Evolutionary conservation across 768 basidiomycete genomes (phyloP).

Genomic region (Tylopilus vinaceipallidus): DNA sequence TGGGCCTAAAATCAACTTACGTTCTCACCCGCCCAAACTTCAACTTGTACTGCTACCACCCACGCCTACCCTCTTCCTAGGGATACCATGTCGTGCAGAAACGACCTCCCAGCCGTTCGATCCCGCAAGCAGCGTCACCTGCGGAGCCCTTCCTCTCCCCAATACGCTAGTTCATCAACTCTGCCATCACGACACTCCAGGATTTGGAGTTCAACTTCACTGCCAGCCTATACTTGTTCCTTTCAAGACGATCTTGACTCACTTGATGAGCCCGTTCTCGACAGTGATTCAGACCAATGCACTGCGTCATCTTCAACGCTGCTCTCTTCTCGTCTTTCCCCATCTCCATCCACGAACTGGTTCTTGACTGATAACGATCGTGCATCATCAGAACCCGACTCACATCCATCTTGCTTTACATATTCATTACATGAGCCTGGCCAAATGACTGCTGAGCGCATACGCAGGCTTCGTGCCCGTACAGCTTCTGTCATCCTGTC

Average conservation of each 20-base stretch:
- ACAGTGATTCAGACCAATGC: conserved; percentile 17
- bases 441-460: conserved; percentile 24
- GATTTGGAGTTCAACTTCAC: conserved; percentile 14
- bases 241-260: conserved; percentile 5
- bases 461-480: conserved; percentile 25
- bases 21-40: conserved; percentile 15
- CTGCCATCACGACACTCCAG: conserved; percentile 1
- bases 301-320: conserved; percentile 23
- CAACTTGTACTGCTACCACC: conserved; percentile 25
- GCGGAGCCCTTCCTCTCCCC: background rate
- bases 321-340: conserved; percentile 16
- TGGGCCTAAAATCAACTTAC: conserved; percentile 26
- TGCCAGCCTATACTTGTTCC: background rate
- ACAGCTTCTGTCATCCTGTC: conserved; percentile 26
- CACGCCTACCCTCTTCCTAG: conserved; percentile 4
- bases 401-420: conserved; percentile 9
- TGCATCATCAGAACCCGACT: conserved; percentile 12
- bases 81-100: conserved; percentile 18
- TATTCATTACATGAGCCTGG: conserved; percentile 24
- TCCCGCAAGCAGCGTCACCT: conserved; percentile 2
- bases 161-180: conserved; percentile 5
- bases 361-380: conserved; percentile 4
- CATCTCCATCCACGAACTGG: background rate
- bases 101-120: conserved; percentile 9
- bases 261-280: conserved; percentile 10